Evolutionary conservation across 2,329 filamentous ascomycete species (phyloP).

Genomic region (Talaromyces sp.): DNA sequence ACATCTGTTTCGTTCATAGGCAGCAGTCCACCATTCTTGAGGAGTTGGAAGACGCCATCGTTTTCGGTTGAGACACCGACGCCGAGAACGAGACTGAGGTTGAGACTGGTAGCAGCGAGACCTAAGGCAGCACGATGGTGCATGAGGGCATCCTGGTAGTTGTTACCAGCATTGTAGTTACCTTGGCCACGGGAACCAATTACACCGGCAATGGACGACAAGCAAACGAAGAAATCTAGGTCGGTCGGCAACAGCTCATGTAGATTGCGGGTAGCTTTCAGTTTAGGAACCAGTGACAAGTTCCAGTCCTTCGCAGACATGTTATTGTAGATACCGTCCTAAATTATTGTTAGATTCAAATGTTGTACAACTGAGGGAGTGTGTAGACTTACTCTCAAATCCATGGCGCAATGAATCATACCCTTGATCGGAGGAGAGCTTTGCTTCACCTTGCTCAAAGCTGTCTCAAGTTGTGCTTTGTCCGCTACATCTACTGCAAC

Average conservation of each 20-base stretch:
- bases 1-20: no score
- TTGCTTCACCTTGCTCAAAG: slow-evolving; percentile 14
- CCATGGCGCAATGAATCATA: slow-evolving; percentile 36
- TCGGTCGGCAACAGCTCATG: neutral
- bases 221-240: neutral
- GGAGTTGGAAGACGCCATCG: no score
- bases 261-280: neutral
- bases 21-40: no score
- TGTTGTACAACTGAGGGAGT: no score
- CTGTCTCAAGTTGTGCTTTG: slow-evolving; percentile 8
- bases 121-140: neutral
- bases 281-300: neutral
- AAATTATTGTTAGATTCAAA: neutral
- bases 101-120: neutral
- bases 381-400: slow-evolving; percentile 22
- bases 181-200: neutral
- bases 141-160: neutral
- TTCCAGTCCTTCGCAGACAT: neutral
- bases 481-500: slow-evolving; percentile 30
- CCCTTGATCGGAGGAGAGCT: slow-evolving; percentile 34
- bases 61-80: neutral
- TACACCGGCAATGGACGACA: neutral
- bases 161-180: neutral
- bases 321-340: neutral
- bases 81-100: neutral